phyloP scores from a whole-genome alignment of 495 filamentous ascomycete species.

The Podospora tetraspora region DNA sequence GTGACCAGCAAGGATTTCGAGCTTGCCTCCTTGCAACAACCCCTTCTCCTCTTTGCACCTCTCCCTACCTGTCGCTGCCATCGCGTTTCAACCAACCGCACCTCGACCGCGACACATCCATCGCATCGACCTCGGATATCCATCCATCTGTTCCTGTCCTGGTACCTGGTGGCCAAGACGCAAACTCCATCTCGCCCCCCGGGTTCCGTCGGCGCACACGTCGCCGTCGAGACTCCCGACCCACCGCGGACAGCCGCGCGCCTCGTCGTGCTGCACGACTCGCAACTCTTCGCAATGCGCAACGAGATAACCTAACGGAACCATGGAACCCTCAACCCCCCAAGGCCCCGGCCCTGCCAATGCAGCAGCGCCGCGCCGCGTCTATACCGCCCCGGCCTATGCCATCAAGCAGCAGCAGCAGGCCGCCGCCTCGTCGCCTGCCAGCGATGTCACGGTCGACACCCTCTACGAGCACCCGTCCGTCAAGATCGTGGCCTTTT shows the following conservation, averaged over 20 bases:
- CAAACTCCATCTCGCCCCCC: neutral
- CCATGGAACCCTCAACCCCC: conserved; percentile 29
- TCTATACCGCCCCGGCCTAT: conserved; percentile 34
- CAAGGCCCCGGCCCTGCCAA: conserved; percentile 22
- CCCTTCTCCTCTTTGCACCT: neutral
- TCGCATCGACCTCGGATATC: neutral
- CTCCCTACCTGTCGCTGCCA: neutral
- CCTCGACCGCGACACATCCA: neutral
- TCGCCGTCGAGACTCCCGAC: conserved; percentile 1
- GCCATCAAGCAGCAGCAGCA: conserved; percentile 19
- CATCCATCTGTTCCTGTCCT: neutral
- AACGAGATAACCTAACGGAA: conserved; percentile 14
- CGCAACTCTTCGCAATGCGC: conserved; percentile 17
- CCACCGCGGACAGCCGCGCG: neutral
- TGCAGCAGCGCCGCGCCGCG: conserved; percentile 33
- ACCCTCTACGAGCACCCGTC: conserved; percentile 65
- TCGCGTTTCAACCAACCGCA: neutral
- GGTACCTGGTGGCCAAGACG: neutral
- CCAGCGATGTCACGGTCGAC: conserved; percentile 48
- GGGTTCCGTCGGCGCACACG: neutral
- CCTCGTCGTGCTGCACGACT: conserved; percentile 5
- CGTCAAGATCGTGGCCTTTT: conserved; percentile 62
- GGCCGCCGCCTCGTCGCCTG: conserved; percentile 19
- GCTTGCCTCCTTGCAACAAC: neutral
- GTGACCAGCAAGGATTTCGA: neutral